A percentile compares a stretch with the other conserved stretches of the same genome.
Conservation (phyloP, 371 early-diverging fungal species). For the Saksenaea vasiformis region DNA sequence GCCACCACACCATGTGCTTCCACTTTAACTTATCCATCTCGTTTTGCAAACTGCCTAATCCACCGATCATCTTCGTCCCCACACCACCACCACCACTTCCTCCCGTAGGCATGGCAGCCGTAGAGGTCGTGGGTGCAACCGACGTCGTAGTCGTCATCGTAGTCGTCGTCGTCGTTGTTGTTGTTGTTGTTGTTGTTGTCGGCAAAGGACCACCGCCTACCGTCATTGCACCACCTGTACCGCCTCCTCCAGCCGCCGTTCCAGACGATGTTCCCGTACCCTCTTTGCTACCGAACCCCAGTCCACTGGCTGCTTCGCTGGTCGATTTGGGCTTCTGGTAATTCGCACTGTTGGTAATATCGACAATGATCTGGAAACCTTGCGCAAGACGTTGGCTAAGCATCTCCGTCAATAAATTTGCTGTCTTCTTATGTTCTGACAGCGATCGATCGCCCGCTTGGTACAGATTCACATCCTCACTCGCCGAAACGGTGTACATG, state of each 20-base stretch:
- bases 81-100: constrained; percentile 4
- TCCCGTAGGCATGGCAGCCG: not conserved
- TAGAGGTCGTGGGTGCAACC: constrained; percentile 3
- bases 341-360: constrained; percentile 36
- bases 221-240: constrained; percentile 4
- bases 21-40: constrained; percentile 31
- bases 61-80: not conserved
- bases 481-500: constrained; percentile 79
- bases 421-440: constrained; percentile 58
- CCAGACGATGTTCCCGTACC: not conserved
- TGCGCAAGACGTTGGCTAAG: constrained; percentile 90
- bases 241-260: not conserved
- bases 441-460: constrained; percentile 51
- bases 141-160: not conserved
- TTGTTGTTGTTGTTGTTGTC: not conserved
- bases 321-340: constrained; percentile 20
- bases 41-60: constrained; percentile 15
- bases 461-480: constrained; percentile 64
- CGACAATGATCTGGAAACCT: constrained; percentile 90
- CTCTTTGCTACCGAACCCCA: not conserved
- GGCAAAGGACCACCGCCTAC: not conserved
- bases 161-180: not conserved
- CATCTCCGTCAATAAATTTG: constrained; percentile 79
- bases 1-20: constrained; percentile 64
- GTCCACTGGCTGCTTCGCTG: constrained; percentile 10